A percentile compares a stretch with the other conserved stretches of the same genome.
Evolutionary conservation across 495 filamentous ascomycete genomes (phyloP).

Genomic region (Aspergillus asperescens): DNA sequence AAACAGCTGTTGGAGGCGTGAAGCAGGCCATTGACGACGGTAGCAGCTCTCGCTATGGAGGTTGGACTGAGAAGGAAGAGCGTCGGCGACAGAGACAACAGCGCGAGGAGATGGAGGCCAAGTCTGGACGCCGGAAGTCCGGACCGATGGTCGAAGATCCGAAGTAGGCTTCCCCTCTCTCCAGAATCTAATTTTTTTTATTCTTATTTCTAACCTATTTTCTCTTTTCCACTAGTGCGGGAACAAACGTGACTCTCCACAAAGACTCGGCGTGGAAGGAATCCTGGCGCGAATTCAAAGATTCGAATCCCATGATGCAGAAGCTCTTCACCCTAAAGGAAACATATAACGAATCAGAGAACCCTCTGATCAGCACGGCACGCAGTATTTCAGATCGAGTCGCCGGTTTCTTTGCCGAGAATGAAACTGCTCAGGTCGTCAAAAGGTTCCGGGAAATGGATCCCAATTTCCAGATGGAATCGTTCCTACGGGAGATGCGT

Average conservation of each 20-base stretch:
- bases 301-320: slow-evolving; percentile 83
- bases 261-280: slow-evolving; percentile 97
- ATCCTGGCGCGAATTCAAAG: slow-evolving; percentile 87
- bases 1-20: slow-evolving; percentile 62
- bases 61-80: slow-evolving; percentile 95
- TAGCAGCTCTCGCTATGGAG: slow-evolving; percentile 90
- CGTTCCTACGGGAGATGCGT: slow-evolving; percentile 87
- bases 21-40: slow-evolving; percentile 97
- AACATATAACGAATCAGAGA: slow-evolving; percentile 91
- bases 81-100: slow-evolving; percentile 67
- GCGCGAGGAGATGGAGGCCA: slow-evolving; percentile 61
- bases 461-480: slow-evolving; percentile 88
- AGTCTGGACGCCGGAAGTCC: slow-evolving; percentile 31
- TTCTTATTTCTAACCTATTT: slow-evolving; percentile 23
- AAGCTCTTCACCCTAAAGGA: slow-evolving; percentile 76
- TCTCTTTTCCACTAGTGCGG: slow-evolving; percentile 56
- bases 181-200: not conserved
- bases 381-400: slow-evolving; percentile 89
- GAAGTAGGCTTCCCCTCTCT: slow-evolving; percentile 53
- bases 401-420: slow-evolving; percentile 95
- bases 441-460: slow-evolving; percentile 98
- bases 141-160: slow-evolving; percentile 74
- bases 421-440: slow-evolving; percentile 94
- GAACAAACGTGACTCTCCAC: slow-evolving; percentile 89
- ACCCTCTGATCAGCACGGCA: slow-evolving; percentile 87